Conservation (phyloP, 2,329 filamentous ascomycete species). For the Volutella citrinella region DNA sequence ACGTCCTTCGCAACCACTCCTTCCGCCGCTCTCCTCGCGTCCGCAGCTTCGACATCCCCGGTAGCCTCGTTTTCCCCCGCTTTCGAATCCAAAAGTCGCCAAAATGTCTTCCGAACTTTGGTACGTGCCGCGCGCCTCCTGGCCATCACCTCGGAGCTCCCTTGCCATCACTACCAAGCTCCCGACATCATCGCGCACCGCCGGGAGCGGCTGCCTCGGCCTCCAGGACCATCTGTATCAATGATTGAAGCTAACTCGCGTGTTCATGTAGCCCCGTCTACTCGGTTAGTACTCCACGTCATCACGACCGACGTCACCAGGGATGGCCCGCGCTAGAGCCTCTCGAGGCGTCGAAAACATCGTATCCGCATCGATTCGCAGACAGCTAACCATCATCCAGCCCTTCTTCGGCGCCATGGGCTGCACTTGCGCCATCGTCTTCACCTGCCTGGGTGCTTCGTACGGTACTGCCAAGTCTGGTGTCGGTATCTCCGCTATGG, state of each 20-base stretch:
- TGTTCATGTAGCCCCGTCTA: slow-evolving; percentile 77
- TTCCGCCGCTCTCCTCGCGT: slow-evolving; percentile 13
- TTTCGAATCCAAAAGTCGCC: slow-evolving; percentile 33
- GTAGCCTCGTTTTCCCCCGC: slow-evolving; percentile 11
- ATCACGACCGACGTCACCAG: slow-evolving; percentile 29
- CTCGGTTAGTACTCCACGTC: slow-evolving; percentile 73
- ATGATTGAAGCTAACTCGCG: slow-evolving; percentile 41
- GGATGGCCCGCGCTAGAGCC: slow-evolving; percentile 18
- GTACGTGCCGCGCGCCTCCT: slow-evolving; percentile 55
- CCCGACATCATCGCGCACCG: slow-evolving; percentile 19
- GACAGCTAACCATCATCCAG: slow-evolving; percentile 41
- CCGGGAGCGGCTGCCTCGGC: slow-evolving; percentile 7
- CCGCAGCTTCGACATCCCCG: slow-evolving; percentile 14
- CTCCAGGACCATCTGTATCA: slow-evolving; percentile 4
- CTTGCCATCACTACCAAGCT: slow-evolving; percentile 29
- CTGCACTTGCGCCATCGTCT: slow-evolving; percentile 94
- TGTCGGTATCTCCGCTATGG: slow-evolving; percentile 97
- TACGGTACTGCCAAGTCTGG: slow-evolving; percentile 99
- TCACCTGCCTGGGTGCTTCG: slow-evolving; percentile 93
- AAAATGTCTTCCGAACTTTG: slow-evolving; percentile 80
- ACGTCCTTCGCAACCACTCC: slow-evolving; percentile 12
- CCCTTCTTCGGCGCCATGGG: slow-evolving; percentile 98
- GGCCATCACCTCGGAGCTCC: slow-evolving; percentile 29
- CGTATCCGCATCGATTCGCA: too few relatives aligned
- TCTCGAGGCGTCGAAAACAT: too few relatives aligned